A percentile compares a stretch with the other conserved stretches of the same genome.
Conservation (phyloP, 129 eudicot genomes). For the Tagetes erecta region DNA sequence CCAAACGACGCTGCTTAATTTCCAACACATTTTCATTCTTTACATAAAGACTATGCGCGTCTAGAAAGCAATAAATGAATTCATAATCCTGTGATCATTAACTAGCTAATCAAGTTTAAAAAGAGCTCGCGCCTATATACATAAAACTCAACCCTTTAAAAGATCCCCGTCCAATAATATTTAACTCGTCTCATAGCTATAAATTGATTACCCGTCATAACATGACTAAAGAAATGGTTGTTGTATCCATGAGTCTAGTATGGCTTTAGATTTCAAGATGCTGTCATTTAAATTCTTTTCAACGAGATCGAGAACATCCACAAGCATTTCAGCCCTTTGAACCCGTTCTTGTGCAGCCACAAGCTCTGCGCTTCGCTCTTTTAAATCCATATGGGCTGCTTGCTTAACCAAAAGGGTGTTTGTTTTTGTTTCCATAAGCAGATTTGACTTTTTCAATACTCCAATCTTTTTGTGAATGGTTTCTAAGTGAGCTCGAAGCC, state of each 20-base stretch:
- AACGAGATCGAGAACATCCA: slow-evolving; percentile 34
- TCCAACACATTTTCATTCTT: too few species aligned
- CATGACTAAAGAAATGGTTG: not conserved
- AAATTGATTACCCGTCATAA: too few species aligned
- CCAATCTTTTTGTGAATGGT: slow-evolving; percentile 6
- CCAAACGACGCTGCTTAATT: too few species aligned
- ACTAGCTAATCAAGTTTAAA: too few species aligned
- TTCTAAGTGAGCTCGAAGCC: slow-evolving; percentile 26
- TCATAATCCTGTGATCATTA: too few species aligned
- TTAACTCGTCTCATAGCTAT: too few species aligned
- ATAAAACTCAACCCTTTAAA: too few species aligned
- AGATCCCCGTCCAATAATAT: too few species aligned
- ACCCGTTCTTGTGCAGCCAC: slow-evolving; percentile 30
- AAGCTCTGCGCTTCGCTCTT: slow-evolving; percentile 24
- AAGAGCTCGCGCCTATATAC: too few species aligned
- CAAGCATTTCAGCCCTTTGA: slow-evolving; percentile 32
- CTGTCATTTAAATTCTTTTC: slow-evolving; percentile 24
- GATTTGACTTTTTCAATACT: not conserved
- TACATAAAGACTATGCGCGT: too few species aligned
- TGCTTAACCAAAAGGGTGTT: slow-evolving; percentile 20
- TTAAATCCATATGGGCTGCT: slow-evolving; percentile 38
- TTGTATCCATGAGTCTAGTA: slow-evolving; percentile 25
- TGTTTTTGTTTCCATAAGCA: slow-evolving; percentile 27
- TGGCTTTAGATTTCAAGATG: slow-evolving; percentile 24
- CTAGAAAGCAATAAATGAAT: too few species aligned